Evolutionary conservation across 2,329 filamentous ascomycete species (phyloP), one percentile per base, ranked within the genome.

Genomic region (Aspergillus ochraceoroseus): DNA sequence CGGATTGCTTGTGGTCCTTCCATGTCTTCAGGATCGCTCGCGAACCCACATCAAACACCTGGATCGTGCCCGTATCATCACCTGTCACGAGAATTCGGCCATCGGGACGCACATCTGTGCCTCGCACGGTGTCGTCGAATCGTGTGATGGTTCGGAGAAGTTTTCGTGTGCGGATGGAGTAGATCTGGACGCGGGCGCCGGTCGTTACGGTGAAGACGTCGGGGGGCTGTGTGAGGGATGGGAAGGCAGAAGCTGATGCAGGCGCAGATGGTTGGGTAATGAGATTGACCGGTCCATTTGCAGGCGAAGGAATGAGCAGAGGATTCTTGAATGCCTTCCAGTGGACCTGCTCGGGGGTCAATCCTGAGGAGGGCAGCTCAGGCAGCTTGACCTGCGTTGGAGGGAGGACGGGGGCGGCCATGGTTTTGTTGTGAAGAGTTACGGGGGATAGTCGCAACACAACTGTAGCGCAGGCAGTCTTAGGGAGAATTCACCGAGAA

Each of bases 281-380:
- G 65, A 94, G 83, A 22, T 88, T 95, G 57, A 98, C 80, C 31
- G 87, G 85, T 63, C 85, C 88, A 61, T 87, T 86, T 50, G 92
- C 87, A 50, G 89, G 88, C 48, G 90, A 94, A 31, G 92, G 86
- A 47, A 96, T 82, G 47, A 90, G 81, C 43, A 94, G 80, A 52
- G 89, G 86, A 54, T 89, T 92, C 69, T 87, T 88, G 73, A 98
- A 98, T 8, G 85, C 83, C 61, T 84, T 85, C 94, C 94, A 98
- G 74, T 96, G 96, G 52, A 83, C 79, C 70, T 96, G 89, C 71
- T 98, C 92, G 20, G 89, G 83, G 4, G 90, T 95, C 32, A 90
- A 70, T 33, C 58, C 59, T 38, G 87, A 83, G 27, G 84, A 82
- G 42, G 88, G 88, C 35, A 87, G 86, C 49, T 85, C 77, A 42